These are phyloP conservation scores for Oemleria cerasiformis DNA, from an alignment of 306 rosid genomes.

Conservation along the genomic window DNA sequence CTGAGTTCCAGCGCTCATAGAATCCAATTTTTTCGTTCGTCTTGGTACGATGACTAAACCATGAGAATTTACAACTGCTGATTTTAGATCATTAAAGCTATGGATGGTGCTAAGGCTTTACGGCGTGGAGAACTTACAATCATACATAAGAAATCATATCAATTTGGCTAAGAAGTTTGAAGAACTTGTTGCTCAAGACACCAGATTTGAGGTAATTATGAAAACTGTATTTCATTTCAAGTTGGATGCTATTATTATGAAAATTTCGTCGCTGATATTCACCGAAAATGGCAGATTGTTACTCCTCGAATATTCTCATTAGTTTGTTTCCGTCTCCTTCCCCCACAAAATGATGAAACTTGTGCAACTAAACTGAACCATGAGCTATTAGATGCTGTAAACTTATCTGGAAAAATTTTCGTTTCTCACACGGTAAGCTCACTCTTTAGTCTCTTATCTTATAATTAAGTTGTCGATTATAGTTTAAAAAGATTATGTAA, in stretches of 20 bases:
- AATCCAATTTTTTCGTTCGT: not conserved
- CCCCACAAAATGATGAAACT: slow-evolving; percentile 44
- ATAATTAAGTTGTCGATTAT: not conserved
- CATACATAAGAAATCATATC: slow-evolving; percentile 68
- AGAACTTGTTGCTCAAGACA: slow-evolving; percentile 61
- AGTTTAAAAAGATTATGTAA: not conserved
- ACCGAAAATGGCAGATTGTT: slow-evolving; percentile 42
- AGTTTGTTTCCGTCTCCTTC: slow-evolving; percentile 81
- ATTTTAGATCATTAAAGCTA: slow-evolving; percentile 70
- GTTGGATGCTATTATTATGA: slow-evolving; percentile 2
- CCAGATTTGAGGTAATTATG: slow-evolving; percentile 77
- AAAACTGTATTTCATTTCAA: not conserved
- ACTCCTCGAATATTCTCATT: slow-evolving; percentile 70
- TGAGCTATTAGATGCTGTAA: slow-evolving; percentile 62
- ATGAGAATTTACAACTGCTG: not conserved
- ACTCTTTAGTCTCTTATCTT: not conserved
- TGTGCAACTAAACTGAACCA: slow-evolving; percentile 53
- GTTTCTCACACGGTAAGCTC: slow-evolving; percentile 83
- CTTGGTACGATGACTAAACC: no score
- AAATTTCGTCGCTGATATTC: slow-evolving; percentile 2
- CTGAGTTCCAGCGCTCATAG: not conserved
- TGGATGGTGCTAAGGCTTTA: slow-evolving; percentile 94
- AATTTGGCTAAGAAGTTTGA: slow-evolving; percentile 70
- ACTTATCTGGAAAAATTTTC: slow-evolving; percentile 68
- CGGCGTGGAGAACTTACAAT: slow-evolving; percentile 73